phyloP scores from a whole-genome alignment of 495 filamentous ascomycete genomes.

The Trichoderma parareesei region DNA sequence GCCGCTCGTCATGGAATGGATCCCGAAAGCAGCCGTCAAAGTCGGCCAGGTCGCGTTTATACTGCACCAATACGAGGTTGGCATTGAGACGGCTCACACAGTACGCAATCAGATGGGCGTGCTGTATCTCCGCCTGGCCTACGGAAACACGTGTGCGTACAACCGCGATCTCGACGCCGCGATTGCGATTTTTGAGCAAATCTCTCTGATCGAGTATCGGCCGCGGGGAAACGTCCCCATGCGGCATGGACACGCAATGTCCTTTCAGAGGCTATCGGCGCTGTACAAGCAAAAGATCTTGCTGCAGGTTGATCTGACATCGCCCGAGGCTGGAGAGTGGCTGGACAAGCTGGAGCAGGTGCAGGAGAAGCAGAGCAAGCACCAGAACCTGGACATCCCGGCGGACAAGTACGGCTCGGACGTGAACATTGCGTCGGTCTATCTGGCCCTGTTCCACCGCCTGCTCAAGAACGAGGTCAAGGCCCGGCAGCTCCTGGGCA shows the following conservation, averaged over 20 bases:
- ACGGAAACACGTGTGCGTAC: background rate
- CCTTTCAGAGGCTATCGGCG: conserved; percentile 8
- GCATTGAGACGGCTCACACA: background rate
- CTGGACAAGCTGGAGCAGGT: conserved; percentile 6
- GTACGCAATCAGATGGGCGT: background rate
- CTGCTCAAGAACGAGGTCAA: background rate
- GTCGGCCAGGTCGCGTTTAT: background rate
- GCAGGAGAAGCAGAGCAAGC: conserved; percentile 7
- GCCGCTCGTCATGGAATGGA: conserved; percentile 8
- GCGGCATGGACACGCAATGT: background rate
- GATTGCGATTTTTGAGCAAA: conserved; percentile 8
- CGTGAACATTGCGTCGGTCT: conserved; percentile 11
- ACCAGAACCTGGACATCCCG: conserved; percentile 12
- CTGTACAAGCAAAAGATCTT: conserved; percentile 10
- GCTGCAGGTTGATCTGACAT: background rate
- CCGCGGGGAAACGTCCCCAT: conserved; percentile 10
- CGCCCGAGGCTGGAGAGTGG: background rate
- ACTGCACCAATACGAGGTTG: background rate
- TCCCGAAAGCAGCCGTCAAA: conserved; percentile 11
- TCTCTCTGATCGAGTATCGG: conserved; percentile 10
- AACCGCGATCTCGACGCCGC: background rate
- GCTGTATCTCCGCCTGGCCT: conserved; percentile 11
- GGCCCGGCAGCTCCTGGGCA: background rate
- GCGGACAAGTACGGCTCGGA: conserved; percentile 5
- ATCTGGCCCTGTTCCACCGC: conserved; percentile 11